Evolutionary conservation across 371 early-diverging fungal genomes (phyloP), one percentile per base, ranked within the genome.

Genomic region (Gilbertella persicaria): DNA sequence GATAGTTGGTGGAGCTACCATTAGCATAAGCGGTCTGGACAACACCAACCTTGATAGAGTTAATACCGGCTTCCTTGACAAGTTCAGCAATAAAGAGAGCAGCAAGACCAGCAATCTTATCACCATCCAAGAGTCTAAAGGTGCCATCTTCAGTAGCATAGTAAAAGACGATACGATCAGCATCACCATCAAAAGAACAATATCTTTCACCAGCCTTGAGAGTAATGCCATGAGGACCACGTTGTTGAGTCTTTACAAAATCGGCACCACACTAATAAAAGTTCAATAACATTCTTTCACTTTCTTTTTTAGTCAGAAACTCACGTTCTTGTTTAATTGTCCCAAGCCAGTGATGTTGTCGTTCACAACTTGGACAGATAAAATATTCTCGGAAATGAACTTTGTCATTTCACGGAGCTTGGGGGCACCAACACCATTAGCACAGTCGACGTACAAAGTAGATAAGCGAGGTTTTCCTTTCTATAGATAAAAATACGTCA

Each of bases 1-100:
- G 88, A 66, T 97, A 99, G 55, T 84, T 76, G 41, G 97, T 97
- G 6, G 97, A 94, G 71, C 88, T 90, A 40, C 99, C 99, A 69
- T 99, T 99, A 46, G 99, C 98, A 64, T 99, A 99, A n/a, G 99
- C 99, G 21, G 99, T 99, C 79, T 99, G 98, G 19, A 99, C 98
- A 17, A 98, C 92, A 47, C 98, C 99, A n/a, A 99, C 93, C 41
- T 83, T 74, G 65, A 95, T 73, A 43, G 80, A 69, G 19, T 86
- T 78, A 43, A 92, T 72, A 37, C 89, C 86, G 24, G 96, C 92
- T 25, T 83, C 76, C 20, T 83, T 68, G 26, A 96, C 88, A 20
- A 92, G 84, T 13, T 94, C 93, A 67, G 89, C 92, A 62, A 99
- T 89, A 74, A 89, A 95, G 56, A 85, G 83, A 41, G 97, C 97